Conservation (phyloP, 73 alveolate species). For the Diophrys appendiculata region DNA sequence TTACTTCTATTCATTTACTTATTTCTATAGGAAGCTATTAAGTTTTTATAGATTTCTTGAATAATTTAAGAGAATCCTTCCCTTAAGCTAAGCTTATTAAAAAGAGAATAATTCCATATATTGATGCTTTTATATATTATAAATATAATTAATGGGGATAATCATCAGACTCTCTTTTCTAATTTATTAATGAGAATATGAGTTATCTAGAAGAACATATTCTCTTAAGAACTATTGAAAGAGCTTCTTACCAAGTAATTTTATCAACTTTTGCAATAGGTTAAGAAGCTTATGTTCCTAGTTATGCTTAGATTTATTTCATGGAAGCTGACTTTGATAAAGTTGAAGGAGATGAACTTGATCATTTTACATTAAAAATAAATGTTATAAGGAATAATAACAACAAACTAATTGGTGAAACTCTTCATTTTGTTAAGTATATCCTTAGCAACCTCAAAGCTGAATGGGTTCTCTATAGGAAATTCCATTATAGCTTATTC, state of each 20-base stretch:
- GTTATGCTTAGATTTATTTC: neutral
- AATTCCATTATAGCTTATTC: neutral
- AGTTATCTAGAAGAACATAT: neutral
- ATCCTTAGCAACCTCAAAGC: neutral
- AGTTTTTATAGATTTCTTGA: neutral
- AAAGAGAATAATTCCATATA: neutral
- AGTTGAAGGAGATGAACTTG: neutral
- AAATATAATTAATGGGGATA: neutral
- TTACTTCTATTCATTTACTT: neutral
- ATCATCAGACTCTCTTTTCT: neutral
- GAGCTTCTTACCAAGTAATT: neutral
- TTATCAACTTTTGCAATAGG: neutral
- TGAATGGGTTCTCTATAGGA: neutral
- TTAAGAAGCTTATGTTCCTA: neutral
- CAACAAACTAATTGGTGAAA: neutral
- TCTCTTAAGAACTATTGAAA: neutral
- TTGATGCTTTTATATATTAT: neutral
- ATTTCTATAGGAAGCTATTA: neutral
- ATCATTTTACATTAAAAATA: neutral
- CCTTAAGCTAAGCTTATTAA: neutral
- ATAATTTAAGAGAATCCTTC: neutral
- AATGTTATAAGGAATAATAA: neutral
- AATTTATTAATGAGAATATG: neutral
- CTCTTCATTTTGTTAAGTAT: neutral
- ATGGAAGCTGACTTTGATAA: neutral